Base-by-base conservation (phyloP, 192 early-diverging fungal genomes). In the Coemansia sp. region DNA sequence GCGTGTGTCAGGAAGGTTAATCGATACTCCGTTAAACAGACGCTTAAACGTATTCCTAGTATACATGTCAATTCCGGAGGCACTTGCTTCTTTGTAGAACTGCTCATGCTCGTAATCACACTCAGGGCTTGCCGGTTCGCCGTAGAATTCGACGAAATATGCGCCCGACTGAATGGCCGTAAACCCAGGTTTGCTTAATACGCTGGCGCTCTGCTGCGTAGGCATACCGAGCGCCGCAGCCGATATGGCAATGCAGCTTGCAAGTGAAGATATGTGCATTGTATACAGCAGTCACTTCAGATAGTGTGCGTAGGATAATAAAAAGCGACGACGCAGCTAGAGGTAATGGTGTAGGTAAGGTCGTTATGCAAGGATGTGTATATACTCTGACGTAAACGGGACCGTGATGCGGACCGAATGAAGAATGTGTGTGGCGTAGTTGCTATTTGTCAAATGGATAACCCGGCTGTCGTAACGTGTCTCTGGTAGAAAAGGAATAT, bases 21-120 rank as follows among this genome's bases (percentile, higher is more conserved):
- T 69, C 15, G 69, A 62, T 30, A 77, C 73, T 9, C 79, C 79
- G 47, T 75, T 75, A 60, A 81, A 77, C 55, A 81, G 59, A 17
- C 63, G 66, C 55, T 62, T 66, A 49, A 76, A 81, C 9, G 69
- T 53, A 47, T 73, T 68, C 17, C 68, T 53, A 11, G 57, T 65
- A 45, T 57, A 47, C 66, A 73, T 46, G 54, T 24, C 17, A 33
- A 80, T 53, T 9, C 77, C 77, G 14, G 64, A 56, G 1, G 49
- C 52, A 17, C 30, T 40, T 34, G 47, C 64, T 27, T 65, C 61
- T 43, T 58, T 40, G 25, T 19, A 44, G 33, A 73, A 73, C 33
- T 61, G 44, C 23, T 61, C 58, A 39, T 70, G 67, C 61, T 74
- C 71, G 11, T 15, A 27, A 9, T 67, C 57, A 48, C 78, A 53